phyloP scores from a whole-genome alignment of 345 rosid genomes.

The Turnera subulata region DNA sequence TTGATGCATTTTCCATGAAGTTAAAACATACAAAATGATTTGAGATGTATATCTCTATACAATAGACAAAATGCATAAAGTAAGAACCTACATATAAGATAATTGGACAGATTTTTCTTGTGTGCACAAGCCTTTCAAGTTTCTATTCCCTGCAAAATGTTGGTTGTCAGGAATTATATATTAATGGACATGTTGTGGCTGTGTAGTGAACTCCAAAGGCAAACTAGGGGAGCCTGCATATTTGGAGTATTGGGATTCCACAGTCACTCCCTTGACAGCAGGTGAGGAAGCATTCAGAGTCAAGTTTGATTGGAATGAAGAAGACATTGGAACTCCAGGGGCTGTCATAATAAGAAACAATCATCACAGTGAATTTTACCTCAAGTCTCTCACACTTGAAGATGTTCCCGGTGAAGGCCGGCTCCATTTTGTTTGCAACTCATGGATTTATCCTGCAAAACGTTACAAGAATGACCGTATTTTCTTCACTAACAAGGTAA shows the following conservation, averaged over 20 bases:
- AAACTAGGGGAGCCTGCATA: conserved; percentile 56
- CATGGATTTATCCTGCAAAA: conserved; percentile 80
- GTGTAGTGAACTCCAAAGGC: conserved; percentile 14
- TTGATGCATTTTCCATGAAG: too few species aligned
- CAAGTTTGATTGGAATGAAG: conserved; percentile 49
- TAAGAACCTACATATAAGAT: too few species aligned
- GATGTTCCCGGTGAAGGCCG: conserved; percentile 60
- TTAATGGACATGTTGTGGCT: not conserved
- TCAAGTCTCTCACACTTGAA: conserved; percentile 69
- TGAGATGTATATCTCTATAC: too few species aligned
- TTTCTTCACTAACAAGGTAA: conserved; percentile 80
- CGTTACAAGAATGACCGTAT: conserved; percentile 45
- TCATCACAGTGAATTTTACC: conserved; percentile 63
- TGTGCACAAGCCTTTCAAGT: too few species aligned
- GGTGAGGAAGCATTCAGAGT: conserved; percentile 53
- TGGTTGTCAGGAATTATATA: too few species aligned
- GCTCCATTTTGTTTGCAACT: conserved; percentile 73
- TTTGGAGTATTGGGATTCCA: conserved; percentile 48
- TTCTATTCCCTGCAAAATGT: too few species aligned
- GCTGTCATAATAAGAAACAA: conserved; percentile 53
- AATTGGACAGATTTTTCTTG: too few species aligned
- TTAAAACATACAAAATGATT: too few species aligned
- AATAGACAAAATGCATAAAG: too few species aligned
- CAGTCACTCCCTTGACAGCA: conserved; percentile 23
- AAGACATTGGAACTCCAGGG: conserved; percentile 59